Percentiles rank a stretch among this genome's conserved stretches.
phyloP scores from a whole-genome alignment of 2,329 filamentous ascomycete species.

The Colletotrichum aenigma region DNA sequence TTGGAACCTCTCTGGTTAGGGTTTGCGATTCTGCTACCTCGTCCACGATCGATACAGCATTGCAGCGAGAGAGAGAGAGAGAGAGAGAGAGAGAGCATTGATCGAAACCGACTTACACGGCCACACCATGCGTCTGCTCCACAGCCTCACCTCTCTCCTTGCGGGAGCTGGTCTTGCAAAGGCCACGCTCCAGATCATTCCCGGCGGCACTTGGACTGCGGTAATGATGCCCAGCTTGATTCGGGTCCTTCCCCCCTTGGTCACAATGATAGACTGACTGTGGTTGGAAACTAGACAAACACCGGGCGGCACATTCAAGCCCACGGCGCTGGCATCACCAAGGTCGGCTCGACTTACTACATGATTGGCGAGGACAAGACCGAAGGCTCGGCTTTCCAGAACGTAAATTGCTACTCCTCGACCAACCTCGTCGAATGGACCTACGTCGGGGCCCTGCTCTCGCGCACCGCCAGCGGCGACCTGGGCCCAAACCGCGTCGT shows the following conservation, averaged over 20 bases:
- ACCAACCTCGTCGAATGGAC: conserved; percentile 68
- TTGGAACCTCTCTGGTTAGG: neutral
- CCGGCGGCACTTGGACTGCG: conserved; percentile 52
- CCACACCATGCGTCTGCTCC: conserved; percentile 9
- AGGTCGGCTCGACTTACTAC: conserved; percentile 65
- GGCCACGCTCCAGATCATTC: conserved; percentile 38
- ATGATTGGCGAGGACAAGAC: conserved; percentile 74
- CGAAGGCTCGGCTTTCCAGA: conserved; percentile 63
- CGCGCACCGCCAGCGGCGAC: conserved; percentile 54
- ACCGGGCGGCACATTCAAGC: conserved; percentile 65
- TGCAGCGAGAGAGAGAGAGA: neutral
- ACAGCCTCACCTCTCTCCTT: neutral
- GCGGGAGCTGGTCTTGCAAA: neutral
- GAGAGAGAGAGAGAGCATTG: neutral
- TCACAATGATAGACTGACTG: neutral
- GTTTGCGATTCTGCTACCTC: neutral
- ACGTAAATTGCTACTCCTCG: conserved; percentile 73
- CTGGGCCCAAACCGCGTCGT: conserved; percentile 66
- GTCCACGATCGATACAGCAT: neutral
- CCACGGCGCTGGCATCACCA: conserved; percentile 64
- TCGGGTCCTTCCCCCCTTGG: neutral
- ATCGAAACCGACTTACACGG: neutral
- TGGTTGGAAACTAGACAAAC: conserved; percentile 36
- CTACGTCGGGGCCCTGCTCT: conserved; percentile 63
- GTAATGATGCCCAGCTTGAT: conserved; percentile 27